Evolutionary conservation across 73 alveolate genomes (phyloP).

Genomic region (Paramecium sonneborni): DNA sequence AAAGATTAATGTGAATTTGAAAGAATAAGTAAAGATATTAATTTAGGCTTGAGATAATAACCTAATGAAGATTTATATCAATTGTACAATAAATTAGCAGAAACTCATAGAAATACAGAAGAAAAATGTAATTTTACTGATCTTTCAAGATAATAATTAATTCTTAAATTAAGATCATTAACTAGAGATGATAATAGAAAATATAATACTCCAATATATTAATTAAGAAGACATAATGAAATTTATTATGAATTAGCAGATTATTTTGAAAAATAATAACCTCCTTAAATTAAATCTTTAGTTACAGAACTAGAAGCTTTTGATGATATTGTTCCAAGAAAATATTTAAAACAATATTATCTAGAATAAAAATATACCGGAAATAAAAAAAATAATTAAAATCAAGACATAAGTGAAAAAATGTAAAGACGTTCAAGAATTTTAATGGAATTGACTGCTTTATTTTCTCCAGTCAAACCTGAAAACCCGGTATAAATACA

Average conservation of each 20-base stretch:
- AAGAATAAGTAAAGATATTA: neutral
- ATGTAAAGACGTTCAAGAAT: neutral
- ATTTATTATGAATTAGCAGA: constrained; percentile 42
- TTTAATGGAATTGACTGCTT: neutral
- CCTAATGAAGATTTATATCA: neutral
- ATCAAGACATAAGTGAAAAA: neutral
- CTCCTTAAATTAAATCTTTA: neutral
- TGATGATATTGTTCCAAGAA: constrained; percentile 5
- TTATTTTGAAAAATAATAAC: neutral
- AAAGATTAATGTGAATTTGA: neutral
- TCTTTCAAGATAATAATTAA: neutral
- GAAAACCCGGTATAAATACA: neutral
- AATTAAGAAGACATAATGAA: neutral
- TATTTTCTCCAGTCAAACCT: neutral
- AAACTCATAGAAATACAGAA: neutral
- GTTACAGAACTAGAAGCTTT: constrained; percentile 20
- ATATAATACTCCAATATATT: neutral
- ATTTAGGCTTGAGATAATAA: neutral
- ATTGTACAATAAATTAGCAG: neutral
- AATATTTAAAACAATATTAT: neutral
- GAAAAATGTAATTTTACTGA: neutral
- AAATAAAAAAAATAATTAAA: neutral
- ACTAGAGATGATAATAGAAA: neutral
- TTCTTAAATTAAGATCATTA: neutral
- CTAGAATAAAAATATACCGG: neutral